Percentiles rank a stretch among this genome's conserved stretches.
Evolutionary conservation across 768 basidiomycete species (phyloP).

Genomic region (Xanthoconium stramineum): DNA sequence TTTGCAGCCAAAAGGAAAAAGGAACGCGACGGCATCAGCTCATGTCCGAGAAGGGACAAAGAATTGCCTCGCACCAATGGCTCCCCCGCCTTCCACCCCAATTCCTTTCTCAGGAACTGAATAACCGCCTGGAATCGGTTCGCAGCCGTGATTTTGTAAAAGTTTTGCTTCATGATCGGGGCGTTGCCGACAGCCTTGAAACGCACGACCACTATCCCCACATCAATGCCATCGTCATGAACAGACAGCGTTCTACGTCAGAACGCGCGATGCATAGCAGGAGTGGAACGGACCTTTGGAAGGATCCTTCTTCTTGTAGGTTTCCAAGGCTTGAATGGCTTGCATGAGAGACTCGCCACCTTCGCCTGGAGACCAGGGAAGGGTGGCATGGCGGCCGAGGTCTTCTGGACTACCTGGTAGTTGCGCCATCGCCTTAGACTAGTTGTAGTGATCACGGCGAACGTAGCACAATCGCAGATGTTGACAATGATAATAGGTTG

Average conservation of each 20-base stretch:
- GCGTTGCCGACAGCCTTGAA: constrained; percentile 98
- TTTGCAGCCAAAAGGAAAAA: background rate
- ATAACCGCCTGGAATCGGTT: constrained; percentile 96
- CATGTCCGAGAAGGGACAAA: background rate
- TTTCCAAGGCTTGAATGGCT: constrained; percentile 70
- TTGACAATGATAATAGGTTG: no score
- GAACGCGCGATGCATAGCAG: background rate
- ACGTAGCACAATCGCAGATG: background rate
- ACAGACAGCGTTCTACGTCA: background rate
- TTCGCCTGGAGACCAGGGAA: constrained; percentile 34
- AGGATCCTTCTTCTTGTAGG: constrained; percentile 83
- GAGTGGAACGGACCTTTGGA: constrained; percentile 55
- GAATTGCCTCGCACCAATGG: constrained; percentile 58
- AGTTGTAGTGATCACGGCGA: constrained; percentile 2
- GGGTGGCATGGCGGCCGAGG: constrained; percentile 27
- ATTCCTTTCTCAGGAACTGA: constrained; percentile 84
- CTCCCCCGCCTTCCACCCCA: constrained; percentile 84
- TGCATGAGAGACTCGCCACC: constrained; percentile 36
- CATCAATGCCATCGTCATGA: background rate
- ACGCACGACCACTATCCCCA: constrained; percentile 79
- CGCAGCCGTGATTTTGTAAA: constrained; percentile 94
- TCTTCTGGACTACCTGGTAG: constrained; percentile 33
- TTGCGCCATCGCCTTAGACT: constrained; percentile 26
- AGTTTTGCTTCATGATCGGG: constrained; percentile 98
- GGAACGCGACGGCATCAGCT: constrained; percentile 21